Evolutionary conservation across 371 early-diverging fungal genomes (phyloP).

Genomic region (Rhizopus sp.): DNA sequence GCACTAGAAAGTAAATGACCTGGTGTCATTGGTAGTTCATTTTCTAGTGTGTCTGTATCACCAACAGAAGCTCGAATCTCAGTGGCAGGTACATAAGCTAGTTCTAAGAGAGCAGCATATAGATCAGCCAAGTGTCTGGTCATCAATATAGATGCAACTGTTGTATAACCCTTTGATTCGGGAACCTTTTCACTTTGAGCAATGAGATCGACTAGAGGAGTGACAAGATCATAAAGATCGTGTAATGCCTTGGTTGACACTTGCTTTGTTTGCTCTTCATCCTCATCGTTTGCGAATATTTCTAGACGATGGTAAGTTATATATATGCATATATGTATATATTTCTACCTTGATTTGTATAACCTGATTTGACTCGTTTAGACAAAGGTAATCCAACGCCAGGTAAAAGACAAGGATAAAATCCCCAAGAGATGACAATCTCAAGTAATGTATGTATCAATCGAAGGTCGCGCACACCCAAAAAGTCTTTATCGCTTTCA

Average conservation of each 20-base stretch:
- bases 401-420: constrained; percentile 64
- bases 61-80: too few species aligned
- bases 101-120: constrained; percentile 65
- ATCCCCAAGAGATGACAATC: constrained; percentile 69
- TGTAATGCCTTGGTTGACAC: constrained; percentile 8
- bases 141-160: constrained; percentile 58
- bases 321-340: too few species aligned
- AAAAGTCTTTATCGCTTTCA: constrained; percentile 40
- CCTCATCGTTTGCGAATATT: constrained; percentile 20
- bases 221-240: constrained; percentile 7
- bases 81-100: constrained; percentile 63
- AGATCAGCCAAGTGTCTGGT: constrained; percentile 64
- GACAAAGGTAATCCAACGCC: constrained; percentile 71
- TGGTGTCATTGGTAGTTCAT: constrained; percentile 16
- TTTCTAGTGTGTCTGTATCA: neutral
- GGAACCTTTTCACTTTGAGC: constrained; percentile 23
- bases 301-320: constrained; percentile 11
- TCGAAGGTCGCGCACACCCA: constrained; percentile 66
- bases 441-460: constrained; percentile 67
- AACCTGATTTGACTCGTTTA: constrained; percentile 59
- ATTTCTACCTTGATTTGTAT: constrained; percentile 46
- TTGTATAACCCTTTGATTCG: constrained; percentile 49
- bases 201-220: constrained; percentile 33
- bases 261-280: neutral
- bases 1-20: constrained; percentile 18